Evolutionary conservation across 208 protist species (phyloP).

Genomic region (Acanthamoeba triangularis): DNA sequence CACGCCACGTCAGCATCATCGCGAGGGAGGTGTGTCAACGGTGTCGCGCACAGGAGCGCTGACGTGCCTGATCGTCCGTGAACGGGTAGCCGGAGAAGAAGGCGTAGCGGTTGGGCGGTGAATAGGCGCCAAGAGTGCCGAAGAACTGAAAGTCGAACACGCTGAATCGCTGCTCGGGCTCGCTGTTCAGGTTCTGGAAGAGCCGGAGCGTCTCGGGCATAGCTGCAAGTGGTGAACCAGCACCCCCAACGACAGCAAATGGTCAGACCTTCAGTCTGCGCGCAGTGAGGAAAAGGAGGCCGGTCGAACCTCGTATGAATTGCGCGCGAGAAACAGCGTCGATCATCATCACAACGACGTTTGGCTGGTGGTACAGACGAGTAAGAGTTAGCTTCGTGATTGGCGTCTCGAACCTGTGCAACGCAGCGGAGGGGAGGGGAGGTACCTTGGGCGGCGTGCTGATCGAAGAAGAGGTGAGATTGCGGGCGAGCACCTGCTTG

Average conservation of each 20-base stretch:
- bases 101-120: conserved; percentile 30
- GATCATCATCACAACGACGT: conserved; percentile 48
- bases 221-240: background rate
- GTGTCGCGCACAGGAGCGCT: background rate
- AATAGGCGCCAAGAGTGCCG: conserved; percentile 15
- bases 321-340: conserved; percentile 27
- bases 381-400: background rate
- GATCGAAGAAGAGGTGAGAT: background rate
- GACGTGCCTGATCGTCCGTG: background rate
- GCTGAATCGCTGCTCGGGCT: background rate
- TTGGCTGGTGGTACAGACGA: background rate
- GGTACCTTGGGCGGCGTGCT: background rate
- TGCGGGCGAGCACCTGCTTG: background rate
- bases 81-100: conserved; percentile 42
- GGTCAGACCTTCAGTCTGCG: background rate
- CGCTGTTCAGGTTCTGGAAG: background rate
- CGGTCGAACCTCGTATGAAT: background rate
- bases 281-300: background rate
- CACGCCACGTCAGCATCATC: background rate
- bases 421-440: background rate
- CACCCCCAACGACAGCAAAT: background rate
- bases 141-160: conserved; percentile 60
- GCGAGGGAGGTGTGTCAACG: background rate
- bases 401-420: background rate
- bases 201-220: background rate